These are phyloP conservation scores for Phytophthora constricta DNA, from an alignment of 352 stramenopile species.

Conservation along the genomic window DNA sequence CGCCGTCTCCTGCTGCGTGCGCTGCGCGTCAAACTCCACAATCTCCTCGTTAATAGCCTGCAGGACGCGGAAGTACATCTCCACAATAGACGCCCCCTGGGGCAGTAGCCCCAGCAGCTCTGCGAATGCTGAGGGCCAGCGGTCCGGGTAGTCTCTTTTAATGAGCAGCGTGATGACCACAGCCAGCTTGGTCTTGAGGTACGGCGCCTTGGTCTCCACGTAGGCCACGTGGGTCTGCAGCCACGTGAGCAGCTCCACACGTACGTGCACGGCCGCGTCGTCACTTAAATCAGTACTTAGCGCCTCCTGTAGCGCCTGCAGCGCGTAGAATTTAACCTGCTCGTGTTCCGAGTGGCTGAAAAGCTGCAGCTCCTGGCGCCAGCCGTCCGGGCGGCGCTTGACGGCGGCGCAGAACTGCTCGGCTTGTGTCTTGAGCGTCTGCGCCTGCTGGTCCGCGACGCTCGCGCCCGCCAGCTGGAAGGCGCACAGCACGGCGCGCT, in stretches of 20 bases:
- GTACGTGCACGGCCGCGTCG: conserved; percentile 55
- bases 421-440: conserved; percentile 72
- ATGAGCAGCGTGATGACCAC: conserved; percentile 86
- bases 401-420: conserved; percentile 71
- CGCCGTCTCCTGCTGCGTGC: conserved; percentile 58
- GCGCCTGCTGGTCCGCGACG: conserved; percentile 50
- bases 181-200: conserved; percentile 87
- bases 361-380: conserved; percentile 69
- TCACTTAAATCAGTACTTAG: conserved; percentile 51
- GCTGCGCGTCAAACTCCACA: conserved; percentile 84
- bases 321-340: conserved; percentile 85
- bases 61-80: conserved; percentile 93
- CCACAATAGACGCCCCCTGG: conserved; percentile 77
- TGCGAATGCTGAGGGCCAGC: conserved; percentile 86
- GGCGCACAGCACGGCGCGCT: conserved; percentile 77
- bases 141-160: conserved; percentile 89
- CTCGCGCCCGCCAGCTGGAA: conserved; percentile 82
- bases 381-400: conserved; percentile 59
- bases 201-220: conserved; percentile 69
- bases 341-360: conserved; percentile 72
- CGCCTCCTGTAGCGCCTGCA: conserved; percentile 78
- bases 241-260: conserved; percentile 66
- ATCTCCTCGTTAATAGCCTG: conserved; percentile 92
- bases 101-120: conserved; percentile 83
- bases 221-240: conserved; percentile 65